Evolutionary conservation across 176 grass and related monocot genomes (phyloP), one percentile per base, ranked within the genome.

Genomic region (Carex pumila): DNA sequence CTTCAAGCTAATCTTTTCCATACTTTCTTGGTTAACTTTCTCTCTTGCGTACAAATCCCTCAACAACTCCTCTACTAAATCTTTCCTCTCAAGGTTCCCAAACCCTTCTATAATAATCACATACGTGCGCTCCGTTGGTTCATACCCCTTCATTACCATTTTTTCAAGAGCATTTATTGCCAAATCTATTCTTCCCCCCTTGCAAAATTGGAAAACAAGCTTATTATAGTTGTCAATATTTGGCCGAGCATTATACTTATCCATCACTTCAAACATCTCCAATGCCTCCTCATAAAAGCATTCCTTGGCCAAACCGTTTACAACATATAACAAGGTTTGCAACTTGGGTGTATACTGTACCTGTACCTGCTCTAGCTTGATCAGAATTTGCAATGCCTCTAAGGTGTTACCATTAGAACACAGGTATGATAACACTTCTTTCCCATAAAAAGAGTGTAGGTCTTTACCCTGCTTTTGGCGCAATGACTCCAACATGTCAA

Each of bases 261-360:
- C 37, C 37, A 36, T 65, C 21, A 50, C 12, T 81, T 81, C 79
- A 81, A 63, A 65, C 79, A 81, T 22, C 37, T 81, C 60, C n/a
- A 81, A 8, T 81, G 79, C 79, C 41, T 81, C 79, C 61, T 81
- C 79, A 45, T 63, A n/a, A n/a, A 61, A 63, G 36, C 79, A n/a
- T 47, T 43, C 79, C 79, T 19, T 11, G n/a, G 30, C 13, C 57
- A 81, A 81, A 81, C 79, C 79, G 3, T 2, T 31, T 15, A 63
- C 32, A 31, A 81, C 21, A 21, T 0, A 19, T 21, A n/a, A 65
- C 36, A 81, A 12, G 2, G 61, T 63, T 25, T 25, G 36, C 5
- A 18, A 30, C 30, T 65, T 29, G 19, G 79, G 79, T 25, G 32
- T 50, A 64, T 39, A 39, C 37, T 39, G 37, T 39, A 45, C 65